Percentiles rank a stretch among this genome's conserved stretches.
These are phyloP conservation scores for Cymbidium sinense DNA, from an alignment of 106 monocot genomes.

Conservation along the genomic window DNA sequence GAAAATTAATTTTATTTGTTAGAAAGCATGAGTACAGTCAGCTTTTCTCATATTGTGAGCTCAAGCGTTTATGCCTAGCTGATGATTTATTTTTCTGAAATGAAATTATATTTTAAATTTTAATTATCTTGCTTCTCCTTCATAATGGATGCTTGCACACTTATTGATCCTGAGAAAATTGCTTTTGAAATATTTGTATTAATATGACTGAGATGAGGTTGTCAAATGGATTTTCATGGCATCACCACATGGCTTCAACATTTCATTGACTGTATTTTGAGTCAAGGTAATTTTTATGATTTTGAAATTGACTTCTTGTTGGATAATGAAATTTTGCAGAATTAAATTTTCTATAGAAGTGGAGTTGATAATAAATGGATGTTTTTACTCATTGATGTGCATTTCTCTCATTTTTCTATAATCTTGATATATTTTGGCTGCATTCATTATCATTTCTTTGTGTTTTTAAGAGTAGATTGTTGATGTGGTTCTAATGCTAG, in stretches of 20 bases:
- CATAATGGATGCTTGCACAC: background rate
- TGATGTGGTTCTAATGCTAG: slow-evolving; percentile 23
- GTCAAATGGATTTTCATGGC: background rate
- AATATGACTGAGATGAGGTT: background rate
- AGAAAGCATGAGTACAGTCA: background rate
- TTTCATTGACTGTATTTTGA: background rate
- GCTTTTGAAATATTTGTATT: background rate
- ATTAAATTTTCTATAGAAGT: background rate
- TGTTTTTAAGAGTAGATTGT: background rate
- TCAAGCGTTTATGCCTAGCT: background rate
- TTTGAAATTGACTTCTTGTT: background rate
- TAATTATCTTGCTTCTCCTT: background rate
- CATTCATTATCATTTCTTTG: background rate
- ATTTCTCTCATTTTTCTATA: no score
- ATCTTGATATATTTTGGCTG: background rate
- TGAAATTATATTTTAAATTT: background rate
- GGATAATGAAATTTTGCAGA: background rate
- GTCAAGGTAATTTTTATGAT: background rate
- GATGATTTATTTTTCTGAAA: background rate
- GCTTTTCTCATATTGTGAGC: background rate
- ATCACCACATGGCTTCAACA: background rate
- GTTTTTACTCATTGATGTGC: background rate
- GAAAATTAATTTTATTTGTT: background rate
- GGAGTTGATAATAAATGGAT: background rate
- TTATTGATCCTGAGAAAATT: background rate